Base-by-base conservation (phyloP, 805 yeast genomes). In the Saturnispora hagleri region DNA sequence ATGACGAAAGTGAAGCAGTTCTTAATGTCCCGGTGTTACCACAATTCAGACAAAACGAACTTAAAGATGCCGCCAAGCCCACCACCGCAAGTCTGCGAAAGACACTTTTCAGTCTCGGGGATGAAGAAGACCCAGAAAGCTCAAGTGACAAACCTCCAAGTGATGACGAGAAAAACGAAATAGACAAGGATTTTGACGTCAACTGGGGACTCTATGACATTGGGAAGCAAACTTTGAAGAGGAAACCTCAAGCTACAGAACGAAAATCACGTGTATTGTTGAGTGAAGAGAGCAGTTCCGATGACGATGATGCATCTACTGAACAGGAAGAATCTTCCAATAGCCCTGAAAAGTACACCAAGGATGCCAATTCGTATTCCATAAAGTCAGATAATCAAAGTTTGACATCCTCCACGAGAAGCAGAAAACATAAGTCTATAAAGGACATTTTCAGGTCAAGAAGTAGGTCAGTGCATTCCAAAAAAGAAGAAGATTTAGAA, bases 151-250 rank as follows among this genome's bases (percentile, higher is more conserved):
- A 5, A 4, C 31, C 12, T 15, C 15, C n/a, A 15, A 20, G 17
- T 8, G 42, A 34, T n/a, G 17, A 38, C 18, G 47, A 55, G 33
- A 48, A 34, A 26, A 51, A 54, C 20, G 63, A 63, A 40, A 62
- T 66, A 12, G 69, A 66, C 48, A 59, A 64, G 28, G 70, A 66
- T 53, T 66, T 66, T 36, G 67, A 66, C 48, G 55, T 57, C 18
- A 67, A 61, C 42, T 66, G 51, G 47, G 38, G 13, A 18, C 35
- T 22, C 9, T 34, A 35, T 10, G 47, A 26, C 46, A 48, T 42
- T 50, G 46, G n/a, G 40, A 49, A 28, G 34, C 15, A 26, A 18
- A 42, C 15, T 7, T 49, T 49, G 31, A 49, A 44, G 24, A 49
- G 56, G 7, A 47, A 51, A 26, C 41, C 47, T 13, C 28, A 53